A percentile compares a stretch with the other conserved stretches of the same genome.
These are phyloP conservation scores for Salix caprea DNA, from an alignment of 345 rosid genomes.

Conservation along the genomic window DNA sequence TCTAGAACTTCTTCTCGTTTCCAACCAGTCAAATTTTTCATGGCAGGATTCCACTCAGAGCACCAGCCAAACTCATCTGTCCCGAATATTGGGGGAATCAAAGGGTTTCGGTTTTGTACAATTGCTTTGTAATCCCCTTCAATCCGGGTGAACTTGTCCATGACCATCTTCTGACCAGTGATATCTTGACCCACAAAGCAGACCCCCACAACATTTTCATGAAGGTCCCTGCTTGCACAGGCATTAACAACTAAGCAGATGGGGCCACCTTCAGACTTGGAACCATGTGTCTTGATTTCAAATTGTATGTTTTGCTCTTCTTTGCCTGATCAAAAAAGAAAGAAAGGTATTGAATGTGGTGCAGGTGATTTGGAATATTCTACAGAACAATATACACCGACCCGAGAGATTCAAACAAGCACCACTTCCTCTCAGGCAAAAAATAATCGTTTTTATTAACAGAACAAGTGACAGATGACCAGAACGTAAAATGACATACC, in stretches of 20 bases:
- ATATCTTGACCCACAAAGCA: constrained; percentile 97
- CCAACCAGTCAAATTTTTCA: constrained; percentile 77
- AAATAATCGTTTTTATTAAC: no score
- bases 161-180: constrained; percentile 80
- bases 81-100: constrained; percentile 92
- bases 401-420: no score
- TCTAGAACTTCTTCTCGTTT: constrained; percentile 75
- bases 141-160: constrained; percentile 96
- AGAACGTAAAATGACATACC: constrained; percentile 39
- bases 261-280: constrained; percentile 55
- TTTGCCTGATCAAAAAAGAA: constrained; percentile 52
- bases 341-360: not conserved
- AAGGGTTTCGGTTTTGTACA: constrained; percentile 83
- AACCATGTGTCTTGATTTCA: constrained; percentile 77
- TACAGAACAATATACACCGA: no score
- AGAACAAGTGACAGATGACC: no score
- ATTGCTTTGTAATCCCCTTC: constrained; percentile 96
- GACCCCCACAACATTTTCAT: constrained; percentile 77
- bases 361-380: no score
- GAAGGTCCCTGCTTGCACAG: constrained; percentile 83
- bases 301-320: constrained; percentile 83
- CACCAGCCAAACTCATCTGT: constrained; percentile 95
- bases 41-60: constrained; percentile 95
- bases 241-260: constrained; percentile 86
- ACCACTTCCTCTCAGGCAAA: not conserved